Conservation (phyloP, 495 filamentous ascomycete species). For the Talaromyces proteolyticus region DNA sequence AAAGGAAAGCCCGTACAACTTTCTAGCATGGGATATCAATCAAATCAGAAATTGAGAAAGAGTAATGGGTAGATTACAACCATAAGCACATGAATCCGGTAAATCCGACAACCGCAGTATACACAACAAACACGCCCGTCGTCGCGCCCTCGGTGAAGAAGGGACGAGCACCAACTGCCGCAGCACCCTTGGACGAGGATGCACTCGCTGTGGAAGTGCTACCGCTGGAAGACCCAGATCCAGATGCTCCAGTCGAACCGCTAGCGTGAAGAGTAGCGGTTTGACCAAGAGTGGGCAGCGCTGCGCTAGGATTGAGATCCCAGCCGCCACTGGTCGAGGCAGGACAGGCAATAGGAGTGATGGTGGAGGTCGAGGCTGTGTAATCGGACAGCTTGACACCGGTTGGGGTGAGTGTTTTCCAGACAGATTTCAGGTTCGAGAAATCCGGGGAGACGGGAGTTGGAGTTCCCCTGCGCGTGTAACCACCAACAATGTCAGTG, state of each 20-base stretch:
- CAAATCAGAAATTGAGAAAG: too few relatives aligned
- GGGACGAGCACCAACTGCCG: slow-evolving; percentile 9
- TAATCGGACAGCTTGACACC: slow-evolving; percentile 62
- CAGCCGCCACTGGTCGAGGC: slow-evolving; percentile 62
- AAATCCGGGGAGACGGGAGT: slow-evolving; percentile 73
- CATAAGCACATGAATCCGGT: slow-evolving; percentile 9
- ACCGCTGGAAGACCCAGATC: slow-evolving; percentile 7
- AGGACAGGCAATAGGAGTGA: slow-evolving; percentile 57
- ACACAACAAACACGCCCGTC: neutral
- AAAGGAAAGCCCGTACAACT: neutral
- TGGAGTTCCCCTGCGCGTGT: slow-evolving; percentile 63
- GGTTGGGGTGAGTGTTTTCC: slow-evolving; percentile 65
- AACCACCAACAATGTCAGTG: slow-evolving; percentile 54
- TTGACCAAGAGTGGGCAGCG: slow-evolving; percentile 62
- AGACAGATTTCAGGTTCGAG: slow-evolving; percentile 66
- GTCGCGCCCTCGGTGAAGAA: slow-evolving; percentile 9
- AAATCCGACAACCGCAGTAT: slow-evolving; percentile 7
- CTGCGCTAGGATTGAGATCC: slow-evolving; percentile 61
- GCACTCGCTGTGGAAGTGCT: slow-evolving; percentile 12
- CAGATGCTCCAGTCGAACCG: neutral
- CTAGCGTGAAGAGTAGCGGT: slow-evolving; percentile 7
- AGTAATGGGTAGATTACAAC: slow-evolving; percentile 8
- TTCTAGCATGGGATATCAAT: too few relatives aligned
- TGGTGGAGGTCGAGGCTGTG: slow-evolving; percentile 51
- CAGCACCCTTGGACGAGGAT: slow-evolving; percentile 12